phyloP scores from a whole-genome alignment of 73 alveolate genomes.

The Urostyla sp. region DNA sequence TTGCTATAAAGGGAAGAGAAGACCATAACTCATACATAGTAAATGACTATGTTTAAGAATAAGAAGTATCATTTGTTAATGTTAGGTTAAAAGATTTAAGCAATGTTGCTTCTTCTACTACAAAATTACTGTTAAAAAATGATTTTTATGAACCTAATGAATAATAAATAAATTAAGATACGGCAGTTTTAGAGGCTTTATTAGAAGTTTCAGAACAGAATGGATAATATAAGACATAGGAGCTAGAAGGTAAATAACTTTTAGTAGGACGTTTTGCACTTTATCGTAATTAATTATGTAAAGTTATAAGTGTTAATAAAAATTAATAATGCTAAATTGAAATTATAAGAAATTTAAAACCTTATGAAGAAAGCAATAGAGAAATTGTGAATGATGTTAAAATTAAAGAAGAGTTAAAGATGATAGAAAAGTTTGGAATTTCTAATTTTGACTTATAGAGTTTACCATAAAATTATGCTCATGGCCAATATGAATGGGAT shows the following conservation, averaged over 20 bases:
- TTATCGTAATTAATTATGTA: background rate
- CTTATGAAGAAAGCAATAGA: background rate
- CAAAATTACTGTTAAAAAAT: conserved; percentile 11
- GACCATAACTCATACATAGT: background rate
- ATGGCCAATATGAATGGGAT: conserved; percentile 40
- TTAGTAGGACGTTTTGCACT: conserved; percentile 20
- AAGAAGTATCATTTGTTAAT: conserved; percentile 5
- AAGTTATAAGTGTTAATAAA: conserved; percentile 5
- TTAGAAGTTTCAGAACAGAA: background rate
- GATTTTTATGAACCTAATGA: conserved; percentile 35
- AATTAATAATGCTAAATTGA: background rate
- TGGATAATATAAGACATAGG: conserved; percentile 23
- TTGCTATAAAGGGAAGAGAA: conserved; percentile 32
- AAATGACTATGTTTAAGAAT: conserved; percentile 17
- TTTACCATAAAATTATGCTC: background rate
- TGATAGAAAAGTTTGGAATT: conserved; percentile 29
- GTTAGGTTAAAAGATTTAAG: conserved; percentile 31
- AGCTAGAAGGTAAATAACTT: conserved; percentile 27
- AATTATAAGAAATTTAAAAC: background rate
- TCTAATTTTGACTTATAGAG: background rate
- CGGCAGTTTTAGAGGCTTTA: background rate
- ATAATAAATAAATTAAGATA: background rate
- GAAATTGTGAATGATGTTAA: conserved; percentile 9
- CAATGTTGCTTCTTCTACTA: too few species aligned
- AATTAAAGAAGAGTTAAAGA: background rate